A percentile compares a stretch with the other conserved stretches of the same genome.
Evolutionary conservation across 2,329 filamentous ascomycete genomes (phyloP).

Genomic region (Aspergillus arachidicola): DNA sequence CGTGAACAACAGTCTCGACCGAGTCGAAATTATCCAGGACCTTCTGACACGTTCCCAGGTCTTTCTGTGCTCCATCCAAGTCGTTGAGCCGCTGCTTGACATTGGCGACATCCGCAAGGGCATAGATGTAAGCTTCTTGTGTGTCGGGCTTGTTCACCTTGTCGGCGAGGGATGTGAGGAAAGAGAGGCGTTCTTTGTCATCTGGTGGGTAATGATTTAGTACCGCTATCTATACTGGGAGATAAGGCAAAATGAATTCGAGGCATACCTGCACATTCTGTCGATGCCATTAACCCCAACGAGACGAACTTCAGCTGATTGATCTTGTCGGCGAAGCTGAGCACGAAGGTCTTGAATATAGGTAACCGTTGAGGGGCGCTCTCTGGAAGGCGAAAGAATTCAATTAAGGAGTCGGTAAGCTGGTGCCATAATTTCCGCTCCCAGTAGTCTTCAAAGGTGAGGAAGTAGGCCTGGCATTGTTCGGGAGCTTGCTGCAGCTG

Average conservation of each 20-base stretch:
- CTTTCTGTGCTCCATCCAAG: constrained; percentile 78
- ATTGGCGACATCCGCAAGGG: constrained; percentile 83
- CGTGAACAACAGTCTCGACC: constrained; percentile 93
- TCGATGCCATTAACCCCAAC: constrained; percentile 82
- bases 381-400: constrained; percentile 81
- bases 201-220: constrained; percentile 56
- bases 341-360: constrained; percentile 92
- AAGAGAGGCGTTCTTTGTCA: constrained; percentile 80
- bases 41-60: constrained; percentile 82
- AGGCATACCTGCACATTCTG: constrained; percentile 62
- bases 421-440: constrained; percentile 99
- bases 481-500: constrained; percentile 86
- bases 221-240: neutral
- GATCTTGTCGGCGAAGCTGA: constrained; percentile 97
- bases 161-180: constrained; percentile 79
- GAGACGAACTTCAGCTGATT: constrained; percentile 97
- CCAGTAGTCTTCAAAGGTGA: constrained; percentile 95
- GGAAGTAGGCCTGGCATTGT: constrained; percentile 82
- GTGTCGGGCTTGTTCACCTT: constrained; percentile 91
- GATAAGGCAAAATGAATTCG: neutral
- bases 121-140: constrained; percentile 94
- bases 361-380: constrained; percentile 83
- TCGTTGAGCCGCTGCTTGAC: constrained; percentile 82
- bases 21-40: constrained; percentile 91
- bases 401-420: constrained; percentile 83